A percentile compares a stretch with the other conserved stretches of the same genome.
phyloP scores from a whole-genome alignment of 164 flowering plant species.

The Nelumbo lutea region DNA sequence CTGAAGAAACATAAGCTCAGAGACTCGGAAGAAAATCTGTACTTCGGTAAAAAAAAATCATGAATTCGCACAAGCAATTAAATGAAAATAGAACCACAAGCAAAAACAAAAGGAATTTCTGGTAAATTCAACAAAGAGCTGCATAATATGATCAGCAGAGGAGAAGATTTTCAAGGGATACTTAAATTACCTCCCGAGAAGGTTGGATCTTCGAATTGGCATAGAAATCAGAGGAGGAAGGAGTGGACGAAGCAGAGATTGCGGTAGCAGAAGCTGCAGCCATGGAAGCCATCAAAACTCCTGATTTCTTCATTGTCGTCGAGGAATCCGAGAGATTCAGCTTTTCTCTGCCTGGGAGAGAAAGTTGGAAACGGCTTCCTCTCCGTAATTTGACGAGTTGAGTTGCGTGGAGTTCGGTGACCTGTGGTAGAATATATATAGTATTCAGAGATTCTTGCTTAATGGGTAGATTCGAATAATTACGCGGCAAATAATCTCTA shows the following conservation, averaged over 20 bases:
- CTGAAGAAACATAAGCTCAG: background rate
- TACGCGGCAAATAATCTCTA: conserved; percentile 21
- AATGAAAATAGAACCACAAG: background rate
- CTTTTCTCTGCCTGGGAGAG: background rate
- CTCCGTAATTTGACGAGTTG: background rate
- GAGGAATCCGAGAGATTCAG: too few relatives aligned
- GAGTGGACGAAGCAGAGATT: conserved; percentile 6
- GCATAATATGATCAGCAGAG: too few relatives aligned
- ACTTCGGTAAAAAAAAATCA: background rate
- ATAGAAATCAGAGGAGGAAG: conserved; percentile 5
- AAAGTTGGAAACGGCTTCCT: too few relatives aligned
- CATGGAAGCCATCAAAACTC: conserved; percentile 24
- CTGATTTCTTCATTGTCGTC: conserved; percentile 19
- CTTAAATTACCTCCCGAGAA: background rate
- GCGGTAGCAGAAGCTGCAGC: conserved; percentile 27
- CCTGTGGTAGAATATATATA: background rate
- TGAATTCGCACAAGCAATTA: background rate
- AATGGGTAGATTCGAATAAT: conserved; percentile 11
- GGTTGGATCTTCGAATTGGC: conserved; percentile 10
- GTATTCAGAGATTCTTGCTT: background rate
- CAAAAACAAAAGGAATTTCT: background rate
- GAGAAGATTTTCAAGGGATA: too few relatives aligned
- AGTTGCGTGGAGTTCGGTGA: too few relatives aligned
- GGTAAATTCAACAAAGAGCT: background rate
- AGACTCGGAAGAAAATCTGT: background rate